Conservation (phyloP, 768 basidiomycete genomes). For the Lanmaoa rubissima region DNA sequence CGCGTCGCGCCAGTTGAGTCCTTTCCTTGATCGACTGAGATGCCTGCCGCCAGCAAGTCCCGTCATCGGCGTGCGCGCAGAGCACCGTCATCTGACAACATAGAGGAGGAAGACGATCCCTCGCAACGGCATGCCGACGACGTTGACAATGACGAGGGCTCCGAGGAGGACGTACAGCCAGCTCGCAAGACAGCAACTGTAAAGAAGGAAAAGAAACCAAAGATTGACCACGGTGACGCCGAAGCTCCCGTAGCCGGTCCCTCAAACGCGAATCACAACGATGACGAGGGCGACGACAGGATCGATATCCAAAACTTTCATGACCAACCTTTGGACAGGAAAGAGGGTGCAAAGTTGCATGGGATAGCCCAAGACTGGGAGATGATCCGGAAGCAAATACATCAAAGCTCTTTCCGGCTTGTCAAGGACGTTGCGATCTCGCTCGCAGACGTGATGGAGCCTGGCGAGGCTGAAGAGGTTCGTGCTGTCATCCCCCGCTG, state of each 20-base stretch:
- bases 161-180: conserved; percentile 43
- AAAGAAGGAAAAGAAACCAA: conserved; percentile 35
- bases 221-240: conserved; percentile 23
- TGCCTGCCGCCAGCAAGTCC: conserved; percentile 36
- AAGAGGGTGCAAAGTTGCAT: conserved; percentile 50
- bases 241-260: conserved; percentile 22
- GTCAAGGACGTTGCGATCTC: conserved; percentile 53
- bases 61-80: conserved; percentile 42
- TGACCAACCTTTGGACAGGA: conserved; percentile 63
- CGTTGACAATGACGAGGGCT: conserved; percentile 32
- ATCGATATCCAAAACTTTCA: conserved; percentile 63
- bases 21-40: conserved; percentile 9
- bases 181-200: conserved; percentile 28
- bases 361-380: conserved; percentile 67
- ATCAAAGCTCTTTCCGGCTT: conserved; percentile 41
- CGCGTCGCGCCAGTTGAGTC: conserved; percentile 19
- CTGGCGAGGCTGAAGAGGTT: conserved; percentile 52
- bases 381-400: conserved; percentile 47
- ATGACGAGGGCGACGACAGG: conserved; percentile 45
- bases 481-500: conserved; percentile 10
- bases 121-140: conserved; percentile 43
- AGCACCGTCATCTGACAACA: conserved; percentile 52
- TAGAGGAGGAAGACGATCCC: conserved; percentile 53
- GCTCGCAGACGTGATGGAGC: conserved; percentile 62
- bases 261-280: conserved; percentile 13